These are phyloP conservation scores for Rhynchosporium graminicola DNA, from an alignment of 2,329 filamentous ascomycete genomes.

Conservation along the genomic window DNA sequence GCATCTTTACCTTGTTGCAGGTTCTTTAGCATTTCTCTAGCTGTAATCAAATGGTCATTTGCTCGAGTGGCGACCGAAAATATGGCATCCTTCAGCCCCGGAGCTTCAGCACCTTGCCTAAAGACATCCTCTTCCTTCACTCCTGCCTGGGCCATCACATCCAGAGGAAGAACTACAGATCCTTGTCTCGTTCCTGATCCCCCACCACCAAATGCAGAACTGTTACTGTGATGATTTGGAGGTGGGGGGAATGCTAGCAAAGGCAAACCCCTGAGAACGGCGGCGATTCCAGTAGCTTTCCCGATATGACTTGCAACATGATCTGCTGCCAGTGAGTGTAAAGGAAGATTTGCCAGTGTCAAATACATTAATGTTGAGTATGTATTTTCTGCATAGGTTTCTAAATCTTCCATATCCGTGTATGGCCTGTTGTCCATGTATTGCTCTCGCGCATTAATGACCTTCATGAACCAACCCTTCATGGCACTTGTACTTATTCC, in stretches of 20 bases:
- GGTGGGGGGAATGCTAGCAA: slow-evolving; percentile 78
- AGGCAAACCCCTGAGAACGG: slow-evolving; percentile 83
- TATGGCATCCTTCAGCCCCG: slow-evolving; percentile 82
- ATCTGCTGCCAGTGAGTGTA: slow-evolving; percentile 82
- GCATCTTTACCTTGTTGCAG: slow-evolving; percentile 71
- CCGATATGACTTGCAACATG: slow-evolving; percentile 94
- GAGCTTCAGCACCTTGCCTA: slow-evolving; percentile 73
- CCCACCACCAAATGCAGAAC: slow-evolving; percentile 44
- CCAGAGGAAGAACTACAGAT: slow-evolving; percentile 77
- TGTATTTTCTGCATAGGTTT: slow-evolving; percentile 90
- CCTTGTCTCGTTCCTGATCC: slow-evolving; percentile 52
- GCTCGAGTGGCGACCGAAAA: slow-evolving; percentile 91
- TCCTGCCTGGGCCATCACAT: slow-evolving; percentile 81
- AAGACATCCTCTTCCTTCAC: slow-evolving; percentile 90
- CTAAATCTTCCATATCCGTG: slow-evolving; percentile 68
- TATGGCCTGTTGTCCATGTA: slow-evolving; percentile 84
- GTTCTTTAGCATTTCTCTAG: slow-evolving; percentile 84
- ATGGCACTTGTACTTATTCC: slow-evolving; percentile 46
- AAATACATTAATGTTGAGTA: slow-evolving; percentile 92
- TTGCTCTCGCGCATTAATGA: slow-evolving; percentile 80
- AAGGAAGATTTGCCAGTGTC: slow-evolving; percentile 74
- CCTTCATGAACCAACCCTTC: slow-evolving; percentile 73
- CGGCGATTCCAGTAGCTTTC: slow-evolving; percentile 86
- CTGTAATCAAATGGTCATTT: slow-evolving; percentile 94
- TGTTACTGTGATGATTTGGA: slow-evolving; percentile 56